A percentile compares a stretch with the other conserved stretches of the same genome.
Evolutionary conservation across 2,329 filamentous ascomycete genomes (phyloP).

Genomic region (Huntiella decipiens): DNA sequence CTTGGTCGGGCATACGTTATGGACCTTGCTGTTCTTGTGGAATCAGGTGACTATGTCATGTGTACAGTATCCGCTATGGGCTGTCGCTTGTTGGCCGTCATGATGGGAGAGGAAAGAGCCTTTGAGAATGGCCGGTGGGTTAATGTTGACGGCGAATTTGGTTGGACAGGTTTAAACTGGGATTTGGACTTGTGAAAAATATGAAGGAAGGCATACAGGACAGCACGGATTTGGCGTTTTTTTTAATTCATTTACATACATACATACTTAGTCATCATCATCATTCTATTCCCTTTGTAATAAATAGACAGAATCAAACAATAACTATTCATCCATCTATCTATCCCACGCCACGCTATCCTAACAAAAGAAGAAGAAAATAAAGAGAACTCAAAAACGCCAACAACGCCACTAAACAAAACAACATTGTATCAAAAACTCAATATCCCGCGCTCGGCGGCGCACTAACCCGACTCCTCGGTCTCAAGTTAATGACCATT

Average conservation of each 20-base stretch:
- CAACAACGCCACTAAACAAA: slow-evolving; percentile 6
- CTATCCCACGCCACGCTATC: neutral
- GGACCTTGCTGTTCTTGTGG: slow-evolving; percentile 56
- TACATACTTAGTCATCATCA: neutral
- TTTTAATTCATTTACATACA: slow-evolving; percentile 5
- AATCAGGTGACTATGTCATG: slow-evolving; percentile 49
- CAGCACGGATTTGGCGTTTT: neutral
- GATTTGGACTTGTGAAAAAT: slow-evolving; percentile 9
- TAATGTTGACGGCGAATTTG: slow-evolving; percentile 57
- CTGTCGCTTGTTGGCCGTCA: slow-evolving; percentile 60
- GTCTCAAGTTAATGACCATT: slow-evolving; percentile 53
- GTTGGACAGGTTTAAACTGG: slow-evolving; percentile 34
- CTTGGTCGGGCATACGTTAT: slow-evolving; percentile 67
- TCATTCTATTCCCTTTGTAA: neutral
- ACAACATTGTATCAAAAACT: slow-evolving; percentile 10
- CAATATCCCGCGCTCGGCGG: slow-evolving; percentile 8
- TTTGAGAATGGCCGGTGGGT: slow-evolving; percentile 45
- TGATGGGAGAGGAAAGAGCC: slow-evolving; percentile 66
- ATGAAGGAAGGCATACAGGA: neutral
- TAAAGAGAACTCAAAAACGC: slow-evolving; percentile 1
- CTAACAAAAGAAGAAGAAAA: slow-evolving; percentile 3
- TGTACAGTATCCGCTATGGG: slow-evolving; percentile 57
- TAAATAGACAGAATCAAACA: neutral
- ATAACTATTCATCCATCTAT: neutral
- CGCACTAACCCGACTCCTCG: slow-evolving; percentile 21